phyloP scores from a whole-genome alignment of 2,329 filamentous ascomycete species.

The Fusarium verticillioides region DNA sequence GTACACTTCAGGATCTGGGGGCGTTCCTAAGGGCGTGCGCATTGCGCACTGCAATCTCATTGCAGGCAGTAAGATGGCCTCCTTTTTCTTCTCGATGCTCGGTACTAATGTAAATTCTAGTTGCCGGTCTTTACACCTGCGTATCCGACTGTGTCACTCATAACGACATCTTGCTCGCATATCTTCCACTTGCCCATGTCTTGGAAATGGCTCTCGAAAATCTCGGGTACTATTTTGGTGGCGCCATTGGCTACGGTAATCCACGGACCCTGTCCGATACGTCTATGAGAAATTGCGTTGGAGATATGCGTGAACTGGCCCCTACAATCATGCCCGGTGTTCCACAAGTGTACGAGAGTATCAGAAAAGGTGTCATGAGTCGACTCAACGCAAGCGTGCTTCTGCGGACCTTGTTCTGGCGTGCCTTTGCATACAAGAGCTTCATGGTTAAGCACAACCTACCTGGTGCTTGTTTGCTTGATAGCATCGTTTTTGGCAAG shows the following conservation, averaged over 20 bases:
- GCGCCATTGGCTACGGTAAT: slow-evolving; percentile 90
- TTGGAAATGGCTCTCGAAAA: slow-evolving; percentile 97
- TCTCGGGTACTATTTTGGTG: slow-evolving; percentile 85
- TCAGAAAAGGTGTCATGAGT: slow-evolving; percentile 89
- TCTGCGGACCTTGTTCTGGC: slow-evolving; percentile 80
- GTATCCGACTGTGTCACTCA: slow-evolving; percentile 81
- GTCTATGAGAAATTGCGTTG: slow-evolving; percentile 87
- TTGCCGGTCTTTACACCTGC: slow-evolving; percentile 82
- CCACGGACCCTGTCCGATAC: slow-evolving; percentile 86
- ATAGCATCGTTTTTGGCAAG: slow-evolving; percentile 87
- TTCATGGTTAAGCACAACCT: slow-evolving; percentile 68
- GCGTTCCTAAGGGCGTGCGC: slow-evolving; percentile 86
- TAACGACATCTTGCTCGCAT: slow-evolving; percentile 83
- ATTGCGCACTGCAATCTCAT: slow-evolving; percentile 84
- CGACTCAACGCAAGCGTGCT: slow-evolving; percentile 79
- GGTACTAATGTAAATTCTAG: slow-evolving; percentile 40
- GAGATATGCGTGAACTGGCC: slow-evolving; percentile 90
- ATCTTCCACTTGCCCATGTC: slow-evolving; percentile 94
- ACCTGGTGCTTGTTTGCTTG: slow-evolving; percentile 77
- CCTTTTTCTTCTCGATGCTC: accelerated
- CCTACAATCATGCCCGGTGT: slow-evolving; percentile 94
- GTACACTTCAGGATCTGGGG: slow-evolving; percentile 90
- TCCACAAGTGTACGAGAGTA: slow-evolving; percentile 94
- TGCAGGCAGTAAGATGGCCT: slow-evolving; percentile 63
- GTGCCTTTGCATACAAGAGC: slow-evolving; percentile 67